Base-by-base conservation (phyloP, 768 basidiomycete species). In the Imleria badia region DNA sequence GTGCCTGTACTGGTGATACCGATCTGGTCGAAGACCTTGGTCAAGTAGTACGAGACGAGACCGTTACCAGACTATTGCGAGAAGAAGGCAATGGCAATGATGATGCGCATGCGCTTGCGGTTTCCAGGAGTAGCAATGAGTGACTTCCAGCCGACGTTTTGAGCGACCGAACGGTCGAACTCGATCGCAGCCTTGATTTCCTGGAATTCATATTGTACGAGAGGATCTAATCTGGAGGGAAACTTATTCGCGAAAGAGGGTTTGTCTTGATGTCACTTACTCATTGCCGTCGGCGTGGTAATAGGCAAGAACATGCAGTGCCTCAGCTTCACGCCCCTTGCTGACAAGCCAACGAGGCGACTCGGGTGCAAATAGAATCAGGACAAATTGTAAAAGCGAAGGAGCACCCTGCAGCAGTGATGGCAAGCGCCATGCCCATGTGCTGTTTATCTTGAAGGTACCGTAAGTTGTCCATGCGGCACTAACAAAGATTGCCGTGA, bases 381-480 rank as follows among this genome's bases (percentile, higher is more conserved):
- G 68, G 59, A 60, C 48, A 51, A 94, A 66, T 67, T 93, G 89
- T 45, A 86, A 51, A 54, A 87, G 53, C 4, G 90, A 84, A 3
- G 89, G 89, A 41, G 86, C 64, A 48, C 73, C 85, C 73, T 94
- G 89, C 19, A 91, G 75, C 31, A 81, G 67, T 15, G 89, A 90
- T 19, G 91, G 90, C 48, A 91, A 76, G 63, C 94, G 86, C 91
- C 92, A 94, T 26, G 87, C 74, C 88, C 87, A 92, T 22, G 82
- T 80, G 62, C 63, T 81, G 48, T 68, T 55, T 49, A 91, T 83
- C 68, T 80, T 79, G 76, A 89, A 86, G 14, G 91, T 88, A 22
- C 90, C 91, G 66, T 83, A 94, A 1, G 89, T 89, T 0, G 87
- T 77, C 92, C 90, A 93, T n/a, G 89, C 89, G 35, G 90, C 84